phyloP scores from a whole-genome alignment of 75 land plant genomes.

The Isoetes taiwanensis region DNA sequence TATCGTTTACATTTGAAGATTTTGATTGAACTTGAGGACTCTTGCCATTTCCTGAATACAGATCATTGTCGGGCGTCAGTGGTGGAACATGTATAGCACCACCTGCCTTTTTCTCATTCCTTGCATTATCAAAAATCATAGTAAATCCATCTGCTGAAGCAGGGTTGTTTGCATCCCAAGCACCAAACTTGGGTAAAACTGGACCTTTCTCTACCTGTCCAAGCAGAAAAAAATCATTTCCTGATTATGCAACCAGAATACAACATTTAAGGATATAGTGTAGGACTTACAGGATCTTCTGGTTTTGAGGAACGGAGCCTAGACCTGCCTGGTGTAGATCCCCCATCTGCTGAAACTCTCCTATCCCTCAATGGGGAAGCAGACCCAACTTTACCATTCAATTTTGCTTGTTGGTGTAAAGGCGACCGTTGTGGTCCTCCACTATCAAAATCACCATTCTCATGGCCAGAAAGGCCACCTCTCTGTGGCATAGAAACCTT shows the following conservation, averaged over 20 bases:
- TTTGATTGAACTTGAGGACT: too few relatives aligned
- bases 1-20: too few relatives aligned
- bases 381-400: too few relatives aligned
- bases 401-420: too few relatives aligned
- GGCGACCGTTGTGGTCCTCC: too few relatives aligned
- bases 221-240: constrained; percentile 3
- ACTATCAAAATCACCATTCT: too few relatives aligned
- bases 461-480: constrained; percentile 16
- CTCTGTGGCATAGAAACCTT: not conserved
- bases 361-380: too few relatives aligned
- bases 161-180: constrained; percentile 29
- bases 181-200: constrained; percentile 33
- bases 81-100: constrained; percentile 14
- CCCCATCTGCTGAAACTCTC: constrained; percentile 9
- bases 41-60: too few relatives aligned
- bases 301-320: not conserved
- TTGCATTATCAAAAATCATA: constrained; percentile 22
- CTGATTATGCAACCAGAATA: not conserved
- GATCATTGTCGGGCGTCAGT: too few relatives aligned
- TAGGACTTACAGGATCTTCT: constrained; percentile 13
- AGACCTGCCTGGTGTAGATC: not conserved
- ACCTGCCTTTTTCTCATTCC: constrained; percentile 24
- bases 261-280: not conserved
- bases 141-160: constrained; percentile 29
- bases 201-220: constrained; percentile 32